These are phyloP conservation scores for Prosopis cineraria DNA, from an alignment of 306 rosid species.

Conservation along the genomic window DNA sequence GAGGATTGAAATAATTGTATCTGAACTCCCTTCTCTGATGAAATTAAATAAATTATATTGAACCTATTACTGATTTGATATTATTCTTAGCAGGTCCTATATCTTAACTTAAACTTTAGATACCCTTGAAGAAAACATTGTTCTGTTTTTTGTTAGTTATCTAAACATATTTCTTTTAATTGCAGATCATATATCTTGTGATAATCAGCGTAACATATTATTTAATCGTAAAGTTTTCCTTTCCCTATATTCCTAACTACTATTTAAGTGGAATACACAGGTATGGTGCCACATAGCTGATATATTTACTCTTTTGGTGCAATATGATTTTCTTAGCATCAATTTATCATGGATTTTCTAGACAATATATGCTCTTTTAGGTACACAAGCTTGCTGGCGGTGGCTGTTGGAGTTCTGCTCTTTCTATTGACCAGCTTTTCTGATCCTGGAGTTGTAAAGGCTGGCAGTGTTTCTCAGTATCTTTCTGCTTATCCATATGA, in stretches of 20 bases:
- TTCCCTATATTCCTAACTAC: constrained; percentile 81
- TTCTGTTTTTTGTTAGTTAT: constrained; percentile 18
- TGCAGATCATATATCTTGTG: constrained; percentile 70
- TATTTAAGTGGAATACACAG: constrained; percentile 80
- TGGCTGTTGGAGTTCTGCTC: constrained; percentile 74
- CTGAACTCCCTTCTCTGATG: not conserved
- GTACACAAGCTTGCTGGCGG: constrained; percentile 78
- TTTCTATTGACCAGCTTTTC: constrained; percentile 93
- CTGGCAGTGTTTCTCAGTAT: constrained; percentile 77
- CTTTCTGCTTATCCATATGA: constrained; percentile 86
- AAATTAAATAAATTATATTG: not conserved
- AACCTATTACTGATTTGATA: not conserved
- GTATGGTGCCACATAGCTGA: constrained; percentile 39
- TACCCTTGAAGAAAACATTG: not conserved
- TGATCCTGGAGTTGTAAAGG: constrained; percentile 78
- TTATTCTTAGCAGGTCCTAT: not conserved
- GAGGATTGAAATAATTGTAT: not conserved
- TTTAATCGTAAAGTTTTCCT: constrained; percentile 57
- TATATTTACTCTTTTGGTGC: constrained; percentile 1
- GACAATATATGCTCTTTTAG: constrained; percentile 51
- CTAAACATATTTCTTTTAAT: constrained; percentile 13
- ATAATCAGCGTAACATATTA: constrained; percentile 68
- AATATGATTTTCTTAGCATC: constrained; percentile 22
- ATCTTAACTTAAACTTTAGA: too few species aligned
- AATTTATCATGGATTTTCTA: constrained; percentile 39